Conservation (phyloP, 2,329 filamentous ascomycete species). For the Clonostachys solani region DNA sequence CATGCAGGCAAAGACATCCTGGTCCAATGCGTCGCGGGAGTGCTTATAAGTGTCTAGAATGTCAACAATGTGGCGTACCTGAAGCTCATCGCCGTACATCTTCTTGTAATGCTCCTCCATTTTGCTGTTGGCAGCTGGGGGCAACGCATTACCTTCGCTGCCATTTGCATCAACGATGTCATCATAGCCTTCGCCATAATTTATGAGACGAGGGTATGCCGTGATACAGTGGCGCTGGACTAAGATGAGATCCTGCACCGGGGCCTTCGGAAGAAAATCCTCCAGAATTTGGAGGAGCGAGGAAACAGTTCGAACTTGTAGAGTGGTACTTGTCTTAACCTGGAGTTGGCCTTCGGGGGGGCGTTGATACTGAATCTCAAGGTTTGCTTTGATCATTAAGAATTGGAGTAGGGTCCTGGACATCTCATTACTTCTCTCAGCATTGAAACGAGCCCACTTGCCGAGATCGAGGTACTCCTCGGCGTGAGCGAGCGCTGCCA, state of each 20-base stretch:
- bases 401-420: conserved; percentile 73
- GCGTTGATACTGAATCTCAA: conserved; percentile 73
- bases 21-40: conserved; percentile 77
- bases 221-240: conserved; percentile 88
- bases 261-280: conserved; percentile 57
- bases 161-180: conserved; percentile 87
- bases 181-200: conserved; percentile 90
- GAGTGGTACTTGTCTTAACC: conserved; percentile 62
- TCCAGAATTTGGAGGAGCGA: conserved; percentile 76
- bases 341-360: conserved; percentile 55
- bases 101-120: conserved; percentile 99
- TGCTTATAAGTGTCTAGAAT: conserved; percentile 83
- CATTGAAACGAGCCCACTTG: conserved; percentile 72
- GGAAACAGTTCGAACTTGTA: conserved; percentile 82
- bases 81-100: conserved; percentile 91
- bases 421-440: conserved; percentile 63
- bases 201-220: conserved; percentile 89
- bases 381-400: conserved; percentile 75
- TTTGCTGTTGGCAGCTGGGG: conserved; percentile 73
- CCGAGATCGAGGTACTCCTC: conserved; percentile 75
- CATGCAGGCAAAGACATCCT: conserved; percentile 97
- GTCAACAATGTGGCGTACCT: conserved; percentile 81
- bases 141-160: conserved; percentile 74
- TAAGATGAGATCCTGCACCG: conserved; percentile 65
- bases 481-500: conserved; percentile 81